Conservation (phyloP, 164 flowering plant species). For the Berberis thunbergii region DNA sequence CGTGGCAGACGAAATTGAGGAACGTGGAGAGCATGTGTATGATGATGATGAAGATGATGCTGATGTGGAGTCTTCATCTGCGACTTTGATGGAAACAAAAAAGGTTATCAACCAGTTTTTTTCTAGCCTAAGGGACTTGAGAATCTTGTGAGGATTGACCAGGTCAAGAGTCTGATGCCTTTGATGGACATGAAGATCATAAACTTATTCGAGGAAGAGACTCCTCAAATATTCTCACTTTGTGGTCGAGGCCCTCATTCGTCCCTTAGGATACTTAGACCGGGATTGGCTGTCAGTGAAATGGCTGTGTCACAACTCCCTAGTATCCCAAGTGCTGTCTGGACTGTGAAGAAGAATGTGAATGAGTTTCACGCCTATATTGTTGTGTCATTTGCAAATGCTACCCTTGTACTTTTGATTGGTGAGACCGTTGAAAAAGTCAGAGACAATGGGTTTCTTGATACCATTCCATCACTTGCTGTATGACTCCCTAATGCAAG, state of each 20-base stretch:
- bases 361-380: slow-evolving; percentile 95
- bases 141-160: slow-evolving; percentile 86
- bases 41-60: slow-evolving; percentile 47
- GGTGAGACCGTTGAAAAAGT: slow-evolving; percentile 99
- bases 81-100: slow-evolving; percentile 84
- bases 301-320: slow-evolving; percentile 97
- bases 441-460: slow-evolving; percentile 92
- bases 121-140: slow-evolving; percentile 86
- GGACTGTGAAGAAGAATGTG: slow-evolving; percentile 94
- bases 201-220: slow-evolving; percentile 90
- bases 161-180: slow-evolving; percentile 93
- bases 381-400: slow-evolving; percentile 97
- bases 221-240: slow-evolving; percentile 84
- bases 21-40: no score
- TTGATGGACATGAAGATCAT: slow-evolving; percentile 84
- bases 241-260: slow-evolving; percentile 98
- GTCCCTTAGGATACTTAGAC: slow-evolving; percentile 73
- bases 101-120: slow-evolving; percentile 96
- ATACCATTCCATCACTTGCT: slow-evolving; percentile 81
- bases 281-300: slow-evolving; percentile 93
- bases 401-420: slow-evolving; percentile 93
- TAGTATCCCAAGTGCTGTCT: slow-evolving; percentile 90
- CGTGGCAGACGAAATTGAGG: no score
- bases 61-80: slow-evolving; percentile 89
- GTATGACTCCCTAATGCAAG: slow-evolving; percentile 98